A percentile compares a stretch with the other conserved stretches of the same genome.
phyloP scores from a whole-genome alignment of 495 filamentous ascomycete genomes.

The Entonaema liquescens region DNA sequence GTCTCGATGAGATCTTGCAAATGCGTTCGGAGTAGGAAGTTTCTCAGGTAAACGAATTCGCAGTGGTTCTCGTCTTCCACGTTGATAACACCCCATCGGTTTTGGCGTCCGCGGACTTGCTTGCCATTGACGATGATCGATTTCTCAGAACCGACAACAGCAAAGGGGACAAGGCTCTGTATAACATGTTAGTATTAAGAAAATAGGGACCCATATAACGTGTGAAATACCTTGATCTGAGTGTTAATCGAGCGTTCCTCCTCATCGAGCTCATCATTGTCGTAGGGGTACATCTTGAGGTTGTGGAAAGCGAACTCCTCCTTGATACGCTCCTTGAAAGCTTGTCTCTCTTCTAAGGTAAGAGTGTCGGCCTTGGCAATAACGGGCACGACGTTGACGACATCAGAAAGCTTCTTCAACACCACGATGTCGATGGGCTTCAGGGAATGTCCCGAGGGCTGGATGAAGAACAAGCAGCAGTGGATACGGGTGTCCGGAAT shows the following conservation, averaged over 20 bases:
- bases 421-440: conserved; percentile 99
- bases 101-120: conserved; percentile 97
- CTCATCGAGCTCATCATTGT: conserved; percentile 97
- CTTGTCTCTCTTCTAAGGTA: conserved; percentile 92
- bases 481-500: conserved; percentile 99
- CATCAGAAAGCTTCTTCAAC: conserved; percentile 97
- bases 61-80: conserved; percentile 99
- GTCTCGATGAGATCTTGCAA: conserved; percentile 98
- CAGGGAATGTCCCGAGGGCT: conserved; percentile 94
- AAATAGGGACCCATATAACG: background rate
- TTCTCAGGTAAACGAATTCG: conserved; percentile 97
- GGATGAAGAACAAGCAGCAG: conserved; percentile 99
- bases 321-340: conserved; percentile 99
- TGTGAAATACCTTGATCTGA: conserved; percentile 84
- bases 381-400: conserved; percentile 98
- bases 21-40: conserved; percentile 97
- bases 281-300: conserved; percentile 99
- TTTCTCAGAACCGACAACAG: conserved; percentile 97
- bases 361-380: conserved; percentile 98
- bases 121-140: conserved; percentile 97
- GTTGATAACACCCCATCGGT: conserved; percentile 99
- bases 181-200: conserved; percentile 40
- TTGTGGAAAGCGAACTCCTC: conserved; percentile 99
- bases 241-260: conserved; percentile 94
- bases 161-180: conserved; percentile 94